A percentile compares a stretch with the other conserved stretches of the same genome.
Evolutionary conservation across 345 rosid genomes (phyloP).

Genomic region (Eucalyptus marginata): DNA sequence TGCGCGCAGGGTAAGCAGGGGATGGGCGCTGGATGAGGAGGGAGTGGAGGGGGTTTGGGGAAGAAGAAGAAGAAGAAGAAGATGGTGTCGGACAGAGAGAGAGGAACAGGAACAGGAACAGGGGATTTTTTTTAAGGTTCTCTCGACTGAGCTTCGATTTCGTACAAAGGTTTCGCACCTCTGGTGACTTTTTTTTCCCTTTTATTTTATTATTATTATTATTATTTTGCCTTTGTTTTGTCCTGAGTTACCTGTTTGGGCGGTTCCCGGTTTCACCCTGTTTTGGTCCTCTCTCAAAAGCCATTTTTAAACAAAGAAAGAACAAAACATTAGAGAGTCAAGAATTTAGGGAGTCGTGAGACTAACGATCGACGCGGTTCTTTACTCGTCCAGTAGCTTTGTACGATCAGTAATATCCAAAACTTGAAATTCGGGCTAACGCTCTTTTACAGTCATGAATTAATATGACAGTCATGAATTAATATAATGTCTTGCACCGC

Average conservation of each 20-base stretch:
- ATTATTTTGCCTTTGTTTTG: background rate
- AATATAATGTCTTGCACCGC: accelerated
- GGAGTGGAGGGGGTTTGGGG: background rate
- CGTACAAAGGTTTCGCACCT: background rate
- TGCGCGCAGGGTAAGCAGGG: background rate
- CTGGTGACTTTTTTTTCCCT: background rate
- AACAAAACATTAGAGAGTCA: background rate
- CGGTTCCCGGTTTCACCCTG: background rate
- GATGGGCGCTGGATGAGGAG: background rate
- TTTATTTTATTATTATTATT: too few relatives aligned
- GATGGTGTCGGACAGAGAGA: background rate
- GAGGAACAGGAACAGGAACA: background rate
- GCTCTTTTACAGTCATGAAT: too few relatives aligned
- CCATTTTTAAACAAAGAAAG: background rate
- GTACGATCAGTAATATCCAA: background rate
- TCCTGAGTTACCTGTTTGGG: background rate
- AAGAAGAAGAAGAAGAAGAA: background rate
- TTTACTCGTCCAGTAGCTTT: background rate
- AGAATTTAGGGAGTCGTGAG: too few relatives aligned
- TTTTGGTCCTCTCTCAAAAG: background rate
- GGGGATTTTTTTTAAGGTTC: background rate
- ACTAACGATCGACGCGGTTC: background rate
- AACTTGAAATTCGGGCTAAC: background rate
- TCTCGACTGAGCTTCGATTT: background rate
- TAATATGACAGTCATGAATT: background rate